Evolutionary conservation across 352 stramenopile species (phyloP).

Genomic region (Elongisporangium undulatum): DNA sequence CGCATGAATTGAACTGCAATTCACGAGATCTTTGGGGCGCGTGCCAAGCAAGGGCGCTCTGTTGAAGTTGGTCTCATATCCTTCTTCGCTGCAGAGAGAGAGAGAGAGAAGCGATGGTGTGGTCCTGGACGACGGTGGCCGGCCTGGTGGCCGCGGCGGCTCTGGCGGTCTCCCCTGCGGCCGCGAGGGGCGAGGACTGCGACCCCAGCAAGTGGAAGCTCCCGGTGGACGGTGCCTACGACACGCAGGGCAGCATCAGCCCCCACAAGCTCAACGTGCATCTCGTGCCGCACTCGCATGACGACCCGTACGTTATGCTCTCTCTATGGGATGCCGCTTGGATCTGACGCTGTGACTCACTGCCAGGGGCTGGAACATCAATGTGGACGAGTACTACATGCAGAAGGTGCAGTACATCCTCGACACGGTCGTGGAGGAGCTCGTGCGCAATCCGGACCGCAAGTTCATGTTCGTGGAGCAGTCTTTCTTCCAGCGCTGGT

Average conservation of each 20-base stretch:
- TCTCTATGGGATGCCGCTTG: neutral
- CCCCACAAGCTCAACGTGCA: conserved; percentile 93
- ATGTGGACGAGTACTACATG: conserved; percentile 97
- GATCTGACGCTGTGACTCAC: conserved; percentile 6
- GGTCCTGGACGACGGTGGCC: conserved; percentile 5
- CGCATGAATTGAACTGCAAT: neutral
- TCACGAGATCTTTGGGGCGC: conserved; percentile 2
- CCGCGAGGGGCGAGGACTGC: conserved; percentile 14
- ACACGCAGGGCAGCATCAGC: conserved; percentile 43
- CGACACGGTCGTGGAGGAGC: conserved; percentile 86
- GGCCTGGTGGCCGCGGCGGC: conserved; percentile 8
- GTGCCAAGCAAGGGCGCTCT: neutral
- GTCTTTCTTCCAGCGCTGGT: conserved; percentile 97
- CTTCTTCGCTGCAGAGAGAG: neutral
- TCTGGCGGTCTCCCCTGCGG: conserved; percentile 3
- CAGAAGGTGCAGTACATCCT: conserved; percentile 94
- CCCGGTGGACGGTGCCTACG: conserved; percentile 61
- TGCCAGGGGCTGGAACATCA: conserved; percentile 90
- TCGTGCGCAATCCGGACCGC: conserved; percentile 86
- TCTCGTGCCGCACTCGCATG: conserved; percentile 95
- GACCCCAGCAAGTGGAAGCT: conserved; percentile 66
- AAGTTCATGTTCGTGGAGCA: conserved; percentile 96
- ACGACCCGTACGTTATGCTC: conserved; percentile 72
- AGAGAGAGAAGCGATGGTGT: neutral
- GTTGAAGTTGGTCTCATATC: neutral